Conservation (phyloP, 768 basidiomycete genomes). For the Hygrophorus pudorinus region DNA sequence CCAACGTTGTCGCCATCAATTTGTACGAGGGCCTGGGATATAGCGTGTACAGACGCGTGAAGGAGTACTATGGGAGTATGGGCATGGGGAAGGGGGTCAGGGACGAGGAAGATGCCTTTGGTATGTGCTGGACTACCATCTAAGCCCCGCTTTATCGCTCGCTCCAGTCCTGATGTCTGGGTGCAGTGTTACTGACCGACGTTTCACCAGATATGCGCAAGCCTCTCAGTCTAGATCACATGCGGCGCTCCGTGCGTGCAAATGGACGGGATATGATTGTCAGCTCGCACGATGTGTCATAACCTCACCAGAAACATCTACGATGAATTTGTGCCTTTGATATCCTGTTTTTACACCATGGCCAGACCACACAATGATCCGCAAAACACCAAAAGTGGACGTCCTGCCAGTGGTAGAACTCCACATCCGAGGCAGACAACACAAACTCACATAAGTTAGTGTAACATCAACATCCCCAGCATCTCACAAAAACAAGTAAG, state of each 20-base stretch:
- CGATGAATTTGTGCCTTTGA: too few species aligned
- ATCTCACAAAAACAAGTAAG: too few species aligned
- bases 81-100: slow-evolving; percentile 65
- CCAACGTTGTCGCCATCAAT: slow-evolving; percentile 71
- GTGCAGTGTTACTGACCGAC: neutral
- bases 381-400: too few species aligned
- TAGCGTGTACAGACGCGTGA: slow-evolving; percentile 82
- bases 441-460: too few species aligned
- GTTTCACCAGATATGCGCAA: slow-evolving; percentile 53
- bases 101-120: slow-evolving; percentile 87
- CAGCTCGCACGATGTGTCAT: slow-evolving; percentile 48
- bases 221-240: slow-evolving; percentile 52
- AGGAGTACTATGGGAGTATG: slow-evolving; percentile 81
- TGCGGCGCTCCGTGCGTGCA: slow-evolving; percentile 53
- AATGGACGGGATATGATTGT: slow-evolving; percentile 71
- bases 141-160: slow-evolving; percentile 2
- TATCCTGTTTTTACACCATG: too few species aligned
- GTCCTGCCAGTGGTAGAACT: too few species aligned
- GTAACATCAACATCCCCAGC: too few species aligned
- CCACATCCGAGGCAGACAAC: too few species aligned
- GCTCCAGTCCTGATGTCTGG: too few species aligned
- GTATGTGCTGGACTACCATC: slow-evolving; percentile 35
- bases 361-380: too few species aligned
- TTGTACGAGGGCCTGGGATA: slow-evolving; percentile 95
- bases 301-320: too few species aligned